A percentile compares a stretch with the other conserved stretches of the same genome.
phyloP scores from a whole-genome alignment of 306 rosid genomes.

The Trifolium subterraneum region DNA sequence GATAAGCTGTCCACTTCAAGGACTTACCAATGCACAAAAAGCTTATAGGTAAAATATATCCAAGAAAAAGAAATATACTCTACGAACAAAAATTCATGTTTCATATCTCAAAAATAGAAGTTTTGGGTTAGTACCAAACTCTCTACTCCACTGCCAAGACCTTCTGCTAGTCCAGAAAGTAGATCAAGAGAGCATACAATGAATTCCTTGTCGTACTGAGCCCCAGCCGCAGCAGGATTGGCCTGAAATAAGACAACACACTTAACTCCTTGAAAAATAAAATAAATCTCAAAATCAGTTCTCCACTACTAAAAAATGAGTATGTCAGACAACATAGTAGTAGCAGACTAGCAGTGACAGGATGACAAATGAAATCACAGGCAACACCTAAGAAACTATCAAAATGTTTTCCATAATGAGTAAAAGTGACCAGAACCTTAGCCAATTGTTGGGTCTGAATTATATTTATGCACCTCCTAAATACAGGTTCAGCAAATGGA shows the following conservation, averaged over 20 bases:
- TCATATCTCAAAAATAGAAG: constrained; percentile 25
- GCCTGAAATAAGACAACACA: constrained; percentile 65
- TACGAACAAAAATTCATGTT: constrained; percentile 22
- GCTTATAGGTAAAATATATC: constrained; percentile 3
- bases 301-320: constrained; percentile 8
- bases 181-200: constrained; percentile 96
- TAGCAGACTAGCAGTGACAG: constrained; percentile 30
- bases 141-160: constrained; percentile 99
- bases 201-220: constrained; percentile 91
- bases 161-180: constrained; percentile 97
- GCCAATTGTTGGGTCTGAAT: constrained; percentile 90
- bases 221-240: constrained; percentile 80
- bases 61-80: constrained; percentile 26
- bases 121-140: constrained; percentile 74
- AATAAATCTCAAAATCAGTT: constrained; percentile 34
- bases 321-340: constrained; percentile 12
- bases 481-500: constrained; percentile 93
- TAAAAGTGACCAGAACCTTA: constrained; percentile 62
- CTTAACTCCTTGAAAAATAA: constrained; percentile 32
- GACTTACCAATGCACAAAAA: background rate
- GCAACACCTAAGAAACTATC: background rate
- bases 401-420: constrained; percentile 16
- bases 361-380: constrained; percentile 27
- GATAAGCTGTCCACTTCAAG: constrained; percentile 26
- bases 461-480: constrained; percentile 94